Base-by-base conservation (phyloP, 2,329 filamentous ascomycete genomes). In the Talaromyces sp. region DNA sequence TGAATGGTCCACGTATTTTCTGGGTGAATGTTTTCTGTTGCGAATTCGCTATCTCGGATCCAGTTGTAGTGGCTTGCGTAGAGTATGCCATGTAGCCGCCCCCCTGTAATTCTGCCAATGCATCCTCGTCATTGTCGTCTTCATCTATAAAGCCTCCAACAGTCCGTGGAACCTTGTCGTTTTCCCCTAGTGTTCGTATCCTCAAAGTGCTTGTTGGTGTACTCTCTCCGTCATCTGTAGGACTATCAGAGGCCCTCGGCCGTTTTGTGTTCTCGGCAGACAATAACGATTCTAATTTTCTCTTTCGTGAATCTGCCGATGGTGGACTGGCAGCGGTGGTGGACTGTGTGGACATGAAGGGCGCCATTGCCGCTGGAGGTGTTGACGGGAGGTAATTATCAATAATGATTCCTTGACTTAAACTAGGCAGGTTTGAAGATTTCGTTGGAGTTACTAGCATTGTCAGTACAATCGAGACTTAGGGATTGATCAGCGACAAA, bases 161-260 rank as follows among this genome's bases (percentile, higher is more conserved):
- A 14, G 52, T 47, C 16, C 47, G 43, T 22, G 39, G 45, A 13
- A n/a, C 52, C n/a, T 14, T 50, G 16, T 16, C 11, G 19, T 59
- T 52, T 33, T 22, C 31, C 10, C 24, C 45, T 13, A 37, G 4
- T 6, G 19, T 52, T 24, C 31, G 59, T 22, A 14, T 62, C 39
- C 24, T n/a, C 27, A 13, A 33, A n/a, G 9, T 52, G 9, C 8
- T 56, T 9, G 52, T 22, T 14, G n/a, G 11, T 56, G n/a, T 57
- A 11, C 48, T 56, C 5, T 73, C 70, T 48, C 77, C 76, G 8
- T 78, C 77, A 35, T 80, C 77, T 14, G 76, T 77, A 31, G 80
- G 78, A 39, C 77, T 77, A 35, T 79, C 63, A 65, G 81, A 81
- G 11, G 75, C 76, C 66, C 75, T 80, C 56, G 74, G 72, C 57